A percentile compares a stretch with the other conserved stretches of the same genome.
Conservation (phyloP, 768 basidiomycete species). For the Pisolithus sp. region DNA sequence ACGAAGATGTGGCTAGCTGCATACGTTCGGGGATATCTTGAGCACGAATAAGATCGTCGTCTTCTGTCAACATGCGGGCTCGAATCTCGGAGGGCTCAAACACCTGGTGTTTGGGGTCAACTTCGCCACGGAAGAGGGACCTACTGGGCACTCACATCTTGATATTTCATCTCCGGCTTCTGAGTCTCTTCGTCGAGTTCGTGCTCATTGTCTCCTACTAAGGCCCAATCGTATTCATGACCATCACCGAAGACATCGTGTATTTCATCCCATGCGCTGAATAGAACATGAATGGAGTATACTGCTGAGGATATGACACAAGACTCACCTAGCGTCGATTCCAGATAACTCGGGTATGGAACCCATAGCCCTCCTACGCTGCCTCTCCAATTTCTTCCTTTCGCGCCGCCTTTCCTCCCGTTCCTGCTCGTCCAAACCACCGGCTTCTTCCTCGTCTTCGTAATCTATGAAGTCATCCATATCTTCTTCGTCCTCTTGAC, state of each 20-base stretch:
- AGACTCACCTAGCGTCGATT: slow-evolving; percentile 75
- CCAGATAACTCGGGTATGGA: slow-evolving; percentile 68
- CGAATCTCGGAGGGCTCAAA: slow-evolving; percentile 97
- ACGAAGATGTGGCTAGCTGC: slow-evolving; percentile 81
- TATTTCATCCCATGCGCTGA: slow-evolving; percentile 91
- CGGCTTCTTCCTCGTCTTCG: slow-evolving; percentile 75
- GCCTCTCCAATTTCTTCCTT: slow-evolving; percentile 53
- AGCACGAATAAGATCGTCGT: slow-evolving; percentile 86
- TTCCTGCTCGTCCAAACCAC: slow-evolving; percentile 69
- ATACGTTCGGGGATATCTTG: slow-evolving; percentile 93
- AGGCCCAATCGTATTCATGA: slow-evolving; percentile 92
- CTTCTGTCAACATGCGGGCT: slow-evolving; percentile 81
- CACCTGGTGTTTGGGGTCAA: slow-evolving; percentile 47
- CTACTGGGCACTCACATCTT: slow-evolving; percentile 52
- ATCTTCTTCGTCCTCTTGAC: slow-evolving; percentile 52
- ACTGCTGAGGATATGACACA: not conserved
- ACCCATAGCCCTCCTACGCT: slow-evolving; percentile 59
- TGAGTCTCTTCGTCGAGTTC: slow-evolving; percentile 43
- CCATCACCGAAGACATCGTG: slow-evolving; percentile 96
- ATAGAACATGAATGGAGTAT: slow-evolving; percentile 8
- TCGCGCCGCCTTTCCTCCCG: slow-evolving; percentile 70
- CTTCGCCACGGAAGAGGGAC: not conserved
- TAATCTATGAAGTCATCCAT: slow-evolving; percentile 75
- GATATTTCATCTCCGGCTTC: slow-evolving; percentile 75
- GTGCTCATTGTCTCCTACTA: slow-evolving; percentile 70